Percentiles rank a stretch among this genome's conserved stretches.
These are phyloP conservation scores for Fusarium metavorans DNA, from an alignment of 2,329 filamentous ascomycete species.

Conservation along the genomic window DNA sequence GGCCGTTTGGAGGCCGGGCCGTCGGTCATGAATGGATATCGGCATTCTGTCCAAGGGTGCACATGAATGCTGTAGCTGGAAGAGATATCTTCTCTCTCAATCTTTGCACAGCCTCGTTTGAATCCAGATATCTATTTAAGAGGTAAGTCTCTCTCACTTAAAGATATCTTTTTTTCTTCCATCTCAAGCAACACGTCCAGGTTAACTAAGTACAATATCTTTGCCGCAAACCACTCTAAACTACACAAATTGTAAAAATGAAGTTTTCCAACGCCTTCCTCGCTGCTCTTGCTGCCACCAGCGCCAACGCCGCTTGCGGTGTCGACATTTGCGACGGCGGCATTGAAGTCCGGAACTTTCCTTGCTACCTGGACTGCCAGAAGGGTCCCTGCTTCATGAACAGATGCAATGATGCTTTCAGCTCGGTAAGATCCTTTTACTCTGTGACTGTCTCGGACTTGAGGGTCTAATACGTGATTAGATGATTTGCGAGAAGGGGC, in stretches of 20 bases:
- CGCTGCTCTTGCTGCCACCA: neutral
- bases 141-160: neutral
- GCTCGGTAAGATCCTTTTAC: neutral
- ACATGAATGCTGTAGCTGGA: neutral
- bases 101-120: neutral
- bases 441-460: fast-evolving
- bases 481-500: neutral
- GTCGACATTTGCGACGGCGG: neutral
- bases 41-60: neutral
- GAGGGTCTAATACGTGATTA: neutral
- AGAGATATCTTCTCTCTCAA: neutral
- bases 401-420: neutral
- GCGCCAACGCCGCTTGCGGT: neutral
- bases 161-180: neutral
- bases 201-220: neutral
- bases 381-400: neutral
- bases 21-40: neutral
- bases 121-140: neutral
- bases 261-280: neutral
- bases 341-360: neutral
- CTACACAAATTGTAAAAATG: neutral
- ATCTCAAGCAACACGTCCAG: neutral
- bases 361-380: neutral
- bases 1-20: neutral
- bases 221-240: neutral